Conservation (phyloP, 352 stramenopile genomes). For the Phytophthora sp. region DNA sequence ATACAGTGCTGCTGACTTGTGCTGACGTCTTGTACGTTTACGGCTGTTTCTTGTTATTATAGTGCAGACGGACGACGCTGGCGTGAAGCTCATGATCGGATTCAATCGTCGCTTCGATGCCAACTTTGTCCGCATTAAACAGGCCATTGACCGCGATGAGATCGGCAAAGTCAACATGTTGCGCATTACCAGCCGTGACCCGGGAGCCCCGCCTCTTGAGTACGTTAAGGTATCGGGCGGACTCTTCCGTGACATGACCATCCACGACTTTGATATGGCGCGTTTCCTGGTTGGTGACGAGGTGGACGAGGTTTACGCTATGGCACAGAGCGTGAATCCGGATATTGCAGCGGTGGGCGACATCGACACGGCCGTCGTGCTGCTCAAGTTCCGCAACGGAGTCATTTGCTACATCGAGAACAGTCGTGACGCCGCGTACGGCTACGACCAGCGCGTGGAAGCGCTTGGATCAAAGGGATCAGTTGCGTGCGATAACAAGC, state of each 20-base stretch:
- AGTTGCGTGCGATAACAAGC: conserved; percentile 92
- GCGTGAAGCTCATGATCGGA: conserved; percentile 96
- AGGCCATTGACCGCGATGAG: conserved; percentile 85
- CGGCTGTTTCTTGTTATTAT: too few relatives aligned
- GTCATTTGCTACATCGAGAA: conserved; percentile 95
- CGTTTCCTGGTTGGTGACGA: conserved; percentile 91
- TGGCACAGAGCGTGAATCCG: conserved; percentile 60
- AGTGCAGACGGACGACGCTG: conserved; percentile 44
- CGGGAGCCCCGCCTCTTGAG: conserved; percentile 42
- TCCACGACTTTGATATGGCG: conserved; percentile 96
- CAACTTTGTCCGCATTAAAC: conserved; percentile 92
- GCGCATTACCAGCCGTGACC: conserved; percentile 74
- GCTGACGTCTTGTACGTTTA: neutral
- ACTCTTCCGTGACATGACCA: conserved; percentile 96
- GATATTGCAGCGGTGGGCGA: conserved; percentile 80
- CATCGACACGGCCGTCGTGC: conserved; percentile 91
- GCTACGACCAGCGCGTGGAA: conserved; percentile 95
- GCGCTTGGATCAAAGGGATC: conserved; percentile 93
- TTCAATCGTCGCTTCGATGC: conserved; percentile 95
- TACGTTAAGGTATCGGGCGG: conserved; percentile 83
- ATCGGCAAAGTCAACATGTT: conserved; percentile 90
- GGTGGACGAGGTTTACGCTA: conserved; percentile 74
- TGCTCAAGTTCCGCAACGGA: conserved; percentile 92
- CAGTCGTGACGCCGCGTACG: conserved; percentile 93
- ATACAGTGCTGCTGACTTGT: neutral